These are phyloP conservation scores for Moringa oleifera DNA, from an alignment of 345 rosid genomes.

Conservation along the genomic window DNA sequence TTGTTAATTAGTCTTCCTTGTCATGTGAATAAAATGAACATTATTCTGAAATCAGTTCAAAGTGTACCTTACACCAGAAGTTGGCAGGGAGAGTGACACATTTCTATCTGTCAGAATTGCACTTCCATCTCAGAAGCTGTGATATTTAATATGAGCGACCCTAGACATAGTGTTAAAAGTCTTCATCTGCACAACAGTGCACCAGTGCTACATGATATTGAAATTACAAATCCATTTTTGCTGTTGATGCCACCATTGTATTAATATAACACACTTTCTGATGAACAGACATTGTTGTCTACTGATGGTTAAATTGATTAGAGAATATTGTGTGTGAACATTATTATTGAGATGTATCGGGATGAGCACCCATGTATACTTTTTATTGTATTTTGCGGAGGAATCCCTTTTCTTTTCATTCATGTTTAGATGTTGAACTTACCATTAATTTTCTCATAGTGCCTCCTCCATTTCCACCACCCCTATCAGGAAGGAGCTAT, in stretches of 20 bases:
- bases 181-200: background rate
- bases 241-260: background rate
- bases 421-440: slow-evolving; percentile 11
- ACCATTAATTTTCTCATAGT: slow-evolving; percentile 41
- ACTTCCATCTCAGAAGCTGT: background rate
- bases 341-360: too few species aligned
- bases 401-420: slow-evolving; percentile 2
- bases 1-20: background rate
- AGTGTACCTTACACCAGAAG: background rate
- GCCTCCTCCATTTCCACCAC: slow-evolving; percentile 83
- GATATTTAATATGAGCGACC: background rate
- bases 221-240: too few species aligned
- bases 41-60: too few species aligned
- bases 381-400: background rate
- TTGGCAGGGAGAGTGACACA: background rate
- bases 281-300: too few species aligned
- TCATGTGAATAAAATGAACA: background rate
- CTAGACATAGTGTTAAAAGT: too few species aligned
- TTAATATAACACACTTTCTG: background rate
- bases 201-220: background rate
- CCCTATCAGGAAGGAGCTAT: slow-evolving; percentile 72
- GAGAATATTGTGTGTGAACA: too few species aligned
- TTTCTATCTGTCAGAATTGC: background rate
- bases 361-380: background rate
- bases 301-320: background rate